Evolutionary conservation across 108 stramenopile genomes (phyloP), one percentile per base, ranked within the genome.

Genomic region (Skeletonema marinoi): DNA sequence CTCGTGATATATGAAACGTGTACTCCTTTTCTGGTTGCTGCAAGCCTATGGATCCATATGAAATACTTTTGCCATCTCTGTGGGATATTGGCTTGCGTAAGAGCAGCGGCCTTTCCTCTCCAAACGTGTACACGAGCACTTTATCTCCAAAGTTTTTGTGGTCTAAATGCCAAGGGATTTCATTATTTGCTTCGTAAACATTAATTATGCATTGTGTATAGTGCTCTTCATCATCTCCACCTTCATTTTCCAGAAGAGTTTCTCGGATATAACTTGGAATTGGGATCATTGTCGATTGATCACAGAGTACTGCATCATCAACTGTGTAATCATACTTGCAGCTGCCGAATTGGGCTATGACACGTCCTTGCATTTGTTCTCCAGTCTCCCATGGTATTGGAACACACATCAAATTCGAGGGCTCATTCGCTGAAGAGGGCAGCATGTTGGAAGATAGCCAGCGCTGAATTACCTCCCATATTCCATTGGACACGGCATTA

Each of bases 161-260:
- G 38, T 85, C 84, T n/a, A 73, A 32, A 73, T 85, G 84, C 84
- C 84, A 85, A 0, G 84, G 80, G 25, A 85, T 85, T 21, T 54
- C 33, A 48, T 60, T 54, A 3, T 60, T n/a, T 32, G 39, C 60
- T 30, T 65, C 60, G 32, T 85, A 81, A 12, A 59, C 63, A 36
- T 85, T 85, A 42, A 85, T 81, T 44, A 85, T 85, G 65, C 84
- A 85, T 59, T 85, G 84, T 25, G 75, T 78, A 48, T 80, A 85
- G 11, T 31, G 30, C 51, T 16, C 29, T 16, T 11, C 31, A 6
- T 66, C 8, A 66, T 56, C 29, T 16, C 35, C 32, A 4, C 73
- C 71, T 46, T 59, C 32, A 35, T n/a, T 30, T 33, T 31, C 7
- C 39, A 82, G 31, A 16, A 85, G 71, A 17, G 75, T 42, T 38